phyloP scores from a whole-genome alignment of 2,329 filamentous ascomycete species.

The Ceratocystis destructans region DNA sequence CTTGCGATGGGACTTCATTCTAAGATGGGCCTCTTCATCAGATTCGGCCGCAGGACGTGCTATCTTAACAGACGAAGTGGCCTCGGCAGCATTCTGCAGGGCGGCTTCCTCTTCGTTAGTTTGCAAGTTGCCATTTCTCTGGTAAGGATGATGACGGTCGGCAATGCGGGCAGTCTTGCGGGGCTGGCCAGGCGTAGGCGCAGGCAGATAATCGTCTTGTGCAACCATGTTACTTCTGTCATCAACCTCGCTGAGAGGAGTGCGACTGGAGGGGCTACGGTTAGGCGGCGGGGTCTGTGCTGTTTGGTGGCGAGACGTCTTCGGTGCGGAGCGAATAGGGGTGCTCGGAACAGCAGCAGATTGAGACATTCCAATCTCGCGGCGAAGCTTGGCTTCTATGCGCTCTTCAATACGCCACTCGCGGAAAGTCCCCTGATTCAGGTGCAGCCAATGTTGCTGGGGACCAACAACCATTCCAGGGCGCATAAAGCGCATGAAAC shows the following conservation, averaged over 20 bases:
- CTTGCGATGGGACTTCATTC: slow-evolving; percentile 56
- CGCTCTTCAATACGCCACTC: slow-evolving; percentile 96
- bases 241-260: slow-evolving; percentile 88
- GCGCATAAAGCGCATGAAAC: slow-evolving; percentile 98
- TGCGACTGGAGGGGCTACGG: slow-evolving; percentile 57
- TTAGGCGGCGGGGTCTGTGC: slow-evolving; percentile 81
- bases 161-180: slow-evolving; percentile 64
- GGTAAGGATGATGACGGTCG: slow-evolving; percentile 63
- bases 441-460: slow-evolving; percentile 96
- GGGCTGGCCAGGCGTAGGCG: slow-evolving; percentile 88
- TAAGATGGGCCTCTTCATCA: slow-evolving; percentile 71
- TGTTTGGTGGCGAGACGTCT: slow-evolving; percentile 47
- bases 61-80: slow-evolving; percentile 46
- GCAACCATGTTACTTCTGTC: slow-evolving; percentile 54
- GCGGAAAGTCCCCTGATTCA: slow-evolving; percentile 94
- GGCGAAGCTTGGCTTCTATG: slow-evolving; percentile 52
- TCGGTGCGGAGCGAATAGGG: slow-evolving; percentile 48
- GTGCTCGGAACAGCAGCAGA: slow-evolving; percentile 37
- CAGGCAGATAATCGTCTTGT: slow-evolving; percentile 85
- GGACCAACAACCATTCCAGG: slow-evolving; percentile 98
- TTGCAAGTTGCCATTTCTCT: slow-evolving; percentile 38
- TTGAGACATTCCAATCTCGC: slow-evolving; percentile 41
- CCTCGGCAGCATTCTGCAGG: slow-evolving; percentile 44
- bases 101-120: slow-evolving; percentile 35
- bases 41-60: slow-evolving; percentile 42